Evolutionary conservation across 1,139 yeast species (phyloP), one percentile per base, ranked within the genome.

Genomic region (Pneumocystis carinii): DNA sequence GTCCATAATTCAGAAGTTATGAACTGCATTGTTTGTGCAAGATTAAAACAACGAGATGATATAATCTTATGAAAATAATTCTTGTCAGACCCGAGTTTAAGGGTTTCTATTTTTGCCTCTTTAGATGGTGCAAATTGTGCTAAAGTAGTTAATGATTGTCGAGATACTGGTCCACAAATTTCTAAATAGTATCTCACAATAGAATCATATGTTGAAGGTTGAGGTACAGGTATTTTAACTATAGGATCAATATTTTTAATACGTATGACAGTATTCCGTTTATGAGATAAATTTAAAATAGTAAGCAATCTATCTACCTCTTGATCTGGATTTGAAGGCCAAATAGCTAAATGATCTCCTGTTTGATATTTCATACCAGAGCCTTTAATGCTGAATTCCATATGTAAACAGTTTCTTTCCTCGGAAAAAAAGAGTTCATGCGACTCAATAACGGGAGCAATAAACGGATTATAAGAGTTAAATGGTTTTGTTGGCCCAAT

Each of bases 291-390:
- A 53, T 82, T 86, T 67, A 90, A 82, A 10, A 87, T 83, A 62
- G 77, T 70, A 67, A 86, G 75, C 70, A 92, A 86, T 58, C 79
- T 77, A 24, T 77, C 79, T 59, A 90, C 85, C 70, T 87, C 84
- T 71, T 85, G 89, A 71, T 85, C 79, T 3, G 95, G 78, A 74
- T 92, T 92, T 57, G 94, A 88, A 56, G 97, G 92, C 95, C 97
- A 87, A 66, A 92, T 78, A 14, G 96, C 97, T 69, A 92, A 77
- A 75, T 92, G 98, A 73, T 92, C 98, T 73, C 98, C 98, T 12
- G 98, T 92, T 62, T 90, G 79, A 74, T 92, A 92, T 71, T 86
- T 84, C 72, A 92, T 77, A 70, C 87, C 86, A 3, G 94, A 82
- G 57, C 76, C 81, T 1, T 89, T 79, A 62, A 90, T 76, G 71